Evolutionary conservation across 169 alveolate species (phyloP).

Genomic region (Plasmodium falciparum): DNA sequence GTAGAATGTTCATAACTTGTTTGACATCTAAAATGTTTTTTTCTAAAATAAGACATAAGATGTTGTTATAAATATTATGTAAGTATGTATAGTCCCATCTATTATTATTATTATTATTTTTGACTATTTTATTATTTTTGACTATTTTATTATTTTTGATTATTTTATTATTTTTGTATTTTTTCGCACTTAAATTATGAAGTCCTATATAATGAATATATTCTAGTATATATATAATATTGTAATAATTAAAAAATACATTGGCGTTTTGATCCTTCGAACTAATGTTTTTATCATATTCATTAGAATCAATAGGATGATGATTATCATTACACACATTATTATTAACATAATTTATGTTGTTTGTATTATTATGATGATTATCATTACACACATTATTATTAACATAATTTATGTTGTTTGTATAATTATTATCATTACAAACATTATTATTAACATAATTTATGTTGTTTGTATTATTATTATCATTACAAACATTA

Average conservation of each 20-base stretch:
- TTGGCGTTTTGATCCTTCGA: neutral
- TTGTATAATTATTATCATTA: no score
- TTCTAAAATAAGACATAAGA: neutral
- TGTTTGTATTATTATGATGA: no score
- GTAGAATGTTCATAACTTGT: constrained; percentile 13
- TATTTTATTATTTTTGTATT: neutral
- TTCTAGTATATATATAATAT: constrained; percentile 30
- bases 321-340: no score
- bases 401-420: no score
- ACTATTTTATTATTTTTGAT: neutral
- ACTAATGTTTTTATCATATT: no score
- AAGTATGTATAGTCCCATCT: constrained; percentile 16
- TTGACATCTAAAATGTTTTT: constrained; percentile 3
- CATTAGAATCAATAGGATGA: no score
- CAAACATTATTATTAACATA: no score
- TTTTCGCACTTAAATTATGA: neutral
- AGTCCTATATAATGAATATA: constrained; percentile 58
- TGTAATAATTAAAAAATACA: neutral
- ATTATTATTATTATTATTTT: neutral
- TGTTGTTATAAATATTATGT: constrained; percentile 1
- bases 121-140: neutral
- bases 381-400: no score
- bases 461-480: no score
- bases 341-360: no score
- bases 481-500: no score